phyloP scores from a whole-genome alignment of 116 monocot genomes.

The Dioscorea cayenensis region DNA sequence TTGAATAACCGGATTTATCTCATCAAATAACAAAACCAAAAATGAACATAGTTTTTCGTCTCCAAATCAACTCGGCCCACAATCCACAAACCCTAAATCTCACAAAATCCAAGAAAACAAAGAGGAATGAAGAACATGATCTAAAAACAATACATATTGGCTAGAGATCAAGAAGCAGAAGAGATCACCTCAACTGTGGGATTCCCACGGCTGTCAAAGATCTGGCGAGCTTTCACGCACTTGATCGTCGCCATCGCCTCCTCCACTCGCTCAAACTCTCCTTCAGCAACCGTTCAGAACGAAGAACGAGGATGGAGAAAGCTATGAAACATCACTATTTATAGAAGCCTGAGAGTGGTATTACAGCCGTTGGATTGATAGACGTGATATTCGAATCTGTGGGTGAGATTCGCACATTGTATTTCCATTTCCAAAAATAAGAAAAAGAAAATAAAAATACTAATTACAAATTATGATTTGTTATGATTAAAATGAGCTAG shows the following conservation, averaged over 20 bases:
- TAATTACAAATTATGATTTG: too few species aligned
- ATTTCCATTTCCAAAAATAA: too few species aligned
- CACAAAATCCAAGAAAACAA: too few species aligned
- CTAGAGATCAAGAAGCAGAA: not conserved
- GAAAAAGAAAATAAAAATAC: too few species aligned
- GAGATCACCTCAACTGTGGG: constrained; percentile 93
- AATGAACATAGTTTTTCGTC: not conserved
- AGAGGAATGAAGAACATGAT: not conserved
- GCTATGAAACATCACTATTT: too few species aligned
- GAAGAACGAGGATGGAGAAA: too few species aligned
- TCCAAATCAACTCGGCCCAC: not conserved
- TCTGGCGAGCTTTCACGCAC: constrained; percentile 76
- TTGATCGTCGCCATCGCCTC: constrained; percentile 35
- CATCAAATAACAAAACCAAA: not conserved
- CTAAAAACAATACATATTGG: not conserved
- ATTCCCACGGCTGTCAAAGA: constrained; percentile 97
- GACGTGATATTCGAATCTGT: too few species aligned
- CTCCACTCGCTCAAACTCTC: not conserved
- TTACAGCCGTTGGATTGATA: too few species aligned
- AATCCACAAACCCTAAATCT: not conserved
- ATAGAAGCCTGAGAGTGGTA: too few species aligned
- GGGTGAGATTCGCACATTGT: too few species aligned
- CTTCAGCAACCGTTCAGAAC: too few species aligned
- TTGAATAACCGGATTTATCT: not conserved
- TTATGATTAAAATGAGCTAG: too few species aligned